Conservation (phyloP, 371 early-diverging fungal species). For the Saksenaea vasiformis region DNA sequence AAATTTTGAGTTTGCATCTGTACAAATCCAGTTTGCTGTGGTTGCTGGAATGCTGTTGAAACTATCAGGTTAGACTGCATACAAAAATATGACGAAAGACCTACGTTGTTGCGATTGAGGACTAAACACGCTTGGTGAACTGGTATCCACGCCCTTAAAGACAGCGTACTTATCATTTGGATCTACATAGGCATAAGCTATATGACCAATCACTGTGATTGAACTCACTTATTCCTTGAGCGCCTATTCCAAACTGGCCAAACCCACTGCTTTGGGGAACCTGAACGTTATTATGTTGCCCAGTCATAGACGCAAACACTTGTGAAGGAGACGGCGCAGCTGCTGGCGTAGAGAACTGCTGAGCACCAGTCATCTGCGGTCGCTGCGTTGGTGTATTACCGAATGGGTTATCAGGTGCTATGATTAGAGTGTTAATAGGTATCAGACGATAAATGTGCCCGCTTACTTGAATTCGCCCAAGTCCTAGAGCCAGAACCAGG, state of each 20-base stretch:
- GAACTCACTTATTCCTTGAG: conserved; percentile 12
- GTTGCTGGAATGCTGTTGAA: conserved; percentile 17
- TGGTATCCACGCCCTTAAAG: conserved; percentile 36
- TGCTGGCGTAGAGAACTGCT: conserved; percentile 14
- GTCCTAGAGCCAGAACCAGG: conserved; percentile 13
- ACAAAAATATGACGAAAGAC: neutral
- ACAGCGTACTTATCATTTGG: conserved; percentile 46
- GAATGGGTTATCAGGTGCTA: conserved; percentile 52
- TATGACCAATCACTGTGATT: neutral
- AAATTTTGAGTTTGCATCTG: conserved; percentile 11
- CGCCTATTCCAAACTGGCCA: conserved; percentile 1
- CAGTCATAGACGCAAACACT: conserved; percentile 29
- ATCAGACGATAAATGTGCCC: neutral
- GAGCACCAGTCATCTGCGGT: conserved; percentile 25
- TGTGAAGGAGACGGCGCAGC: conserved; percentile 17
- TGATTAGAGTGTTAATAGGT: neutral
- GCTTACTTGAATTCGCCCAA: conserved; percentile 46
- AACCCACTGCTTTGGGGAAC: conserved; percentile 15
- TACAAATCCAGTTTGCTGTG: conserved; percentile 18
- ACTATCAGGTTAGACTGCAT: neutral
- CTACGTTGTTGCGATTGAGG: conserved; percentile 18
- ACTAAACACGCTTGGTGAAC: conserved; percentile 41
- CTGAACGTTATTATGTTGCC: conserved; percentile 8
- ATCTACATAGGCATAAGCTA: conserved; percentile 8
- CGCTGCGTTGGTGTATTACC: conserved; percentile 25